These are phyloP conservation scores for Verbena officinalis DNA, from an alignment of 257 asterid genomes.

Conservation along the genomic window DNA sequence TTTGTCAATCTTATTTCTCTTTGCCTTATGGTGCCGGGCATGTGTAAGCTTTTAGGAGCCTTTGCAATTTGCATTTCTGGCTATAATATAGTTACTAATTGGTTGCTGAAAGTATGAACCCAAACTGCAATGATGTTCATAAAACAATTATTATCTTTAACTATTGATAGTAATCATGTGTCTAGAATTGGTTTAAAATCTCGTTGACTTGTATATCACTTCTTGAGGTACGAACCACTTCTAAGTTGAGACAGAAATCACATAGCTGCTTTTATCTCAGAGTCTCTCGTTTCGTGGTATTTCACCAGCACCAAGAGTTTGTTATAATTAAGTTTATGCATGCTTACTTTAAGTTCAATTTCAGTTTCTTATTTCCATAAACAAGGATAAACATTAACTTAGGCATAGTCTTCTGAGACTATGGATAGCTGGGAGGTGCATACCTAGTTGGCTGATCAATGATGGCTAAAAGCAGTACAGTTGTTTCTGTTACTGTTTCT, in stretches of 20 bases:
- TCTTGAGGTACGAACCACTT: too few relatives aligned
- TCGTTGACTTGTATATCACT: too few relatives aligned
- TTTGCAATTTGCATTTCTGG: background rate
- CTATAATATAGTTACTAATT: too few relatives aligned
- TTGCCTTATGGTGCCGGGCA: background rate
- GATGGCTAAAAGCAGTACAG: background rate
- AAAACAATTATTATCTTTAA: too few relatives aligned
- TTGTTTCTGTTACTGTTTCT: background rate
- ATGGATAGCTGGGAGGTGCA: conserved; percentile 2
- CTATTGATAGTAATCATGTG: too few relatives aligned
- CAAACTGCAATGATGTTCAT: too few relatives aligned
- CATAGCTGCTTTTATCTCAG: too few relatives aligned
- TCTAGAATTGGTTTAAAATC: too few relatives aligned
- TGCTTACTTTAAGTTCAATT: background rate
- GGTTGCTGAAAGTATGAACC: too few relatives aligned
- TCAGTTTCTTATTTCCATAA: background rate
- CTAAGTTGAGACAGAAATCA: too few relatives aligned
- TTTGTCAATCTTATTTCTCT: conserved; percentile 7
- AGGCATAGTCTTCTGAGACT: background rate
- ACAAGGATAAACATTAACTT: background rate
- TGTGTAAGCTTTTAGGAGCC: background rate
- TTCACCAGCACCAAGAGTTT: too few relatives aligned
- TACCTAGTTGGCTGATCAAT: background rate
- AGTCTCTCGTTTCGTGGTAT: too few relatives aligned
- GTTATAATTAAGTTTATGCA: background rate